Evolutionary conservation across 495 filamentous ascomycete species (phyloP).

Genomic region (Penicillium cinerascens): DNA sequence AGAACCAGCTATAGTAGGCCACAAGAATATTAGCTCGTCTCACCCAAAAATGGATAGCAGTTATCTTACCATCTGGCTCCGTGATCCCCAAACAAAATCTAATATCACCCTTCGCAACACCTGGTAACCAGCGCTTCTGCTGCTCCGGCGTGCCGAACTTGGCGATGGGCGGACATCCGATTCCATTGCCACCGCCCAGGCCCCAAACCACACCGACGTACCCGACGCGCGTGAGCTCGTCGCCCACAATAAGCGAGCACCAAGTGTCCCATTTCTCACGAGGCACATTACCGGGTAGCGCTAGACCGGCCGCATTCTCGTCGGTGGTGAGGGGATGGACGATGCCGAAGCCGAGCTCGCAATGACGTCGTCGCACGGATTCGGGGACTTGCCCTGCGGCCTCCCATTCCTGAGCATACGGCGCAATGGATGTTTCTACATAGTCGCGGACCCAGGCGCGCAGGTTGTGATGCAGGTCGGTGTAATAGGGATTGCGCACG

Average conservation of each 20-base stretch:
- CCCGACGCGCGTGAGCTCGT: conserved; percentile 45
- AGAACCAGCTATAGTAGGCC: conserved; percentile 36
- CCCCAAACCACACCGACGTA: conserved; percentile 47
- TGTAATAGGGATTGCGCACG: conserved; percentile 46
- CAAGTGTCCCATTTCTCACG: conserved; percentile 49
- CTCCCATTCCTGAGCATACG: conserved; percentile 49
- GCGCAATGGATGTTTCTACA: conserved; percentile 41
- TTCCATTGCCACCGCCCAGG: conserved; percentile 49
- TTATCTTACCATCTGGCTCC: conserved; percentile 46
- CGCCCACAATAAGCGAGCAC: conserved; percentile 44
- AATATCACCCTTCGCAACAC: conserved; percentile 44
- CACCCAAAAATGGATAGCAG: neutral
- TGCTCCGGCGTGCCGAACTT: conserved; percentile 49
- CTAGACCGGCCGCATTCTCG: conserved; percentile 31
- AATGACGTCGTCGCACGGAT: conserved; percentile 33
- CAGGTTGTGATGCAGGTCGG: conserved; percentile 42
- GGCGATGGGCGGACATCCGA: conserved; percentile 53
- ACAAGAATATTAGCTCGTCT: neutral
- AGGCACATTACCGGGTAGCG: conserved; percentile 38
- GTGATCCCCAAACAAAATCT: conserved; percentile 56
- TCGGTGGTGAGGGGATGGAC: conserved; percentile 34
- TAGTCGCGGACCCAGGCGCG: conserved; percentile 45
- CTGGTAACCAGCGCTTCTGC: conserved; percentile 46
- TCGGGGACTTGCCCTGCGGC: conserved; percentile 41
- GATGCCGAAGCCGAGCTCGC: conserved; percentile 37